Percentiles rank a stretch among this genome's conserved stretches.
Evolutionary conservation across 2,329 filamentous ascomycete species (phyloP).

Genomic region (Ascochyta viciae-villosae): DNA sequence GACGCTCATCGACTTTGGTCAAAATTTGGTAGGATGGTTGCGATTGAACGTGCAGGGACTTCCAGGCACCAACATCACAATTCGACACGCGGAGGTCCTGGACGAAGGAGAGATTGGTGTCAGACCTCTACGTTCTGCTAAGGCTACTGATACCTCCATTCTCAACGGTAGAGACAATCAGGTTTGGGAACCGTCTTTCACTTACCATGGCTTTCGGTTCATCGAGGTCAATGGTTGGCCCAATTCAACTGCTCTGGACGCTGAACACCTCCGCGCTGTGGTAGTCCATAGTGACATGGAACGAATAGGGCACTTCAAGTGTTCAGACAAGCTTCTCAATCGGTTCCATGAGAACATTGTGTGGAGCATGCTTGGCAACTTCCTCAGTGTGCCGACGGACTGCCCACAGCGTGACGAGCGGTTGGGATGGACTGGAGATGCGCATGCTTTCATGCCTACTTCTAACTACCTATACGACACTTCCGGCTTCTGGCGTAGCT

Average conservation of each 20-base stretch:
- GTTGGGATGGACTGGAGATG: constrained; percentile 62
- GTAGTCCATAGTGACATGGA: constrained; percentile 62
- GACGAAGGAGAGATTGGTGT: constrained; percentile 55
- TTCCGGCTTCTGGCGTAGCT: constrained; percentile 57
- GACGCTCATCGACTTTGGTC: constrained; percentile 63
- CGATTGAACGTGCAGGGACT: constrained; percentile 50
- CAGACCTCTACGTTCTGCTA: constrained; percentile 55
- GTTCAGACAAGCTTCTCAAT: constrained; percentile 61
- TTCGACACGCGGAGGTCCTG: constrained; percentile 64
- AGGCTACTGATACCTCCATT: constrained; percentile 48
- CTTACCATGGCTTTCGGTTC: constrained; percentile 62
- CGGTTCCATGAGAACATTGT: constrained; percentile 61
- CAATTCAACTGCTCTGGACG: background rate
- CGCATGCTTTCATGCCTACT: constrained; percentile 59
- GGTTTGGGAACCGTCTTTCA: constrained; percentile 58
- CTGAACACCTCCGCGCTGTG: constrained; percentile 44
- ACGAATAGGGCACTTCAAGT: constrained; percentile 59
- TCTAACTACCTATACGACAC: constrained; percentile 62
- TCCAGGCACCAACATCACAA: constrained; percentile 52
- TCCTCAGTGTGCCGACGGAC: constrained; percentile 56
- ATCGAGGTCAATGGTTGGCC: constrained; percentile 49
- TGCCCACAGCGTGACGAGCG: constrained; percentile 65
- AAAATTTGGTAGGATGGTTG: constrained; percentile 64
- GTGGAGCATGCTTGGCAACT: constrained; percentile 67
- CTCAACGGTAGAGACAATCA: constrained; percentile 24